These are phyloP conservation scores for Populus simonii DNA, from an alignment of 345 rosid species.

Conservation along the genomic window DNA sequence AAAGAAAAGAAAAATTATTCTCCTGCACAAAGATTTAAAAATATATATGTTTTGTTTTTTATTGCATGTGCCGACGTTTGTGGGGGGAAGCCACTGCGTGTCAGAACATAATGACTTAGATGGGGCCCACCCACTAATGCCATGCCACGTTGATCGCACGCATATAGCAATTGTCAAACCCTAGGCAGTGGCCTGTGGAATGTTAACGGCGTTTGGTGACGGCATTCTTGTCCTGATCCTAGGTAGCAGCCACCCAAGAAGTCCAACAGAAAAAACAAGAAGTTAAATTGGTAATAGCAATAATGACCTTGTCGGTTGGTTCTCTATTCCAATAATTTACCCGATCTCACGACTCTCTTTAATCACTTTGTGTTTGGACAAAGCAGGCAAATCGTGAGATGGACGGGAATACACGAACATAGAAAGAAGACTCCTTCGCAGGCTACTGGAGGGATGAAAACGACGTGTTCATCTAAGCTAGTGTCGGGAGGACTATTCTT, in stretches of 20 bases:
- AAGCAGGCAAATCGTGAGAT: no score
- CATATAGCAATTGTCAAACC: not conserved
- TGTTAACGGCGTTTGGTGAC: slow-evolving; percentile 19
- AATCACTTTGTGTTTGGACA: no score
- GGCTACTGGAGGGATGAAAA: no score
- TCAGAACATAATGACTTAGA: not conserved
- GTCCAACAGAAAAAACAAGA: not conserved
- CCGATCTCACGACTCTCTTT: no score
- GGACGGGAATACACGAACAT: no score
- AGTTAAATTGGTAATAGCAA: not conserved
- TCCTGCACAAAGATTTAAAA: no score
- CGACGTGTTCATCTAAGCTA: no score
- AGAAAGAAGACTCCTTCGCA: no score
- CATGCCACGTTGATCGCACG: slow-evolving; percentile 13
- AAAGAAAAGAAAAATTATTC: not conserved
- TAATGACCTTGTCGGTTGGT: not conserved
- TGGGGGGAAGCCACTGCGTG: slow-evolving; percentile 11
- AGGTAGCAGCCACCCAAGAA: slow-evolving; percentile 15
- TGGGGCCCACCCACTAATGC: not conserved
- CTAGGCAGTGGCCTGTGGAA: not conserved
- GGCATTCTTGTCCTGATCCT: slow-evolving; percentile 10
- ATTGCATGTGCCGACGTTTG: slow-evolving; percentile 22
- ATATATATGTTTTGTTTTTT: not conserved
- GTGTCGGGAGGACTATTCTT: no score
- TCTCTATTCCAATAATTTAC: not conserved